Percentiles rank a stretch among this genome's conserved stretches.
Conservation (phyloP, 805 yeast species). For the Teunomyces lycoperdinae region DNA sequence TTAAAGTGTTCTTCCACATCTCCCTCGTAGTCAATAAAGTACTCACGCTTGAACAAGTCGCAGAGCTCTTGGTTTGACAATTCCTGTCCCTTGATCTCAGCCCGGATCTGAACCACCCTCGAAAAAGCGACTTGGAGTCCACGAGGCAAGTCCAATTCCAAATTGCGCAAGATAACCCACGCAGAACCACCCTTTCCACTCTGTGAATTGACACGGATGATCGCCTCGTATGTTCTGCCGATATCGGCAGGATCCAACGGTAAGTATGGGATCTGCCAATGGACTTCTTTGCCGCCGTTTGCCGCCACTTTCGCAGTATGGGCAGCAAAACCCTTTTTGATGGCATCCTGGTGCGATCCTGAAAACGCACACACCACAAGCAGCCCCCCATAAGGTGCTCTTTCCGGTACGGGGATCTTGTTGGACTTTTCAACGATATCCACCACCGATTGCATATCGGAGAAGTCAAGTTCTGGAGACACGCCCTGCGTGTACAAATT, state of each 20-base stretch:
- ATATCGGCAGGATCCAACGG: slow-evolving; percentile 84
- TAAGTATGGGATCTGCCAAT: slow-evolving; percentile 76
- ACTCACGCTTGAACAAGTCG: slow-evolving; percentile 60
- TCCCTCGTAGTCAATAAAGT: slow-evolving; percentile 40
- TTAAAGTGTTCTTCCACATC: slow-evolving; percentile 28
- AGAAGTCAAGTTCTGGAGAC: slow-evolving; percentile 66
- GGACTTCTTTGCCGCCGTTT: slow-evolving; percentile 33
- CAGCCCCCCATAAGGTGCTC: slow-evolving; percentile 83
- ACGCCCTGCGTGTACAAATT: slow-evolving; percentile 80
- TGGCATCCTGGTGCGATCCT: slow-evolving; percentile 88
- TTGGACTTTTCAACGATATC: slow-evolving; percentile 77
- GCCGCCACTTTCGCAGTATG: slow-evolving; percentile 40
- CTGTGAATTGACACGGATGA: slow-evolving; percentile 83
- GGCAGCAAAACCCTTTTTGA: slow-evolving; percentile 71
- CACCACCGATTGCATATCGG: slow-evolving; percentile 62
- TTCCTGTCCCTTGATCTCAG: slow-evolving; percentile 73
- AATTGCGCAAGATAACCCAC: slow-evolving; percentile 73
- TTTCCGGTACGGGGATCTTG: slow-evolving; percentile 73
- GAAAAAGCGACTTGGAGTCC: slow-evolving; percentile 77
- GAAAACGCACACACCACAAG: slow-evolving; percentile 80
- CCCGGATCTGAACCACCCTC: slow-evolving; percentile 62
- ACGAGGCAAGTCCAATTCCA: slow-evolving; percentile 80
- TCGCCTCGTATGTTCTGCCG: slow-evolving; percentile 90
- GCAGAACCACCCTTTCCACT: slow-evolving; percentile 90
- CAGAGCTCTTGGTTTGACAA: slow-evolving; percentile 62